Base-by-base conservation (phyloP, 495 filamentous ascomycete genomes). In the Evernia prunastri region DNA sequence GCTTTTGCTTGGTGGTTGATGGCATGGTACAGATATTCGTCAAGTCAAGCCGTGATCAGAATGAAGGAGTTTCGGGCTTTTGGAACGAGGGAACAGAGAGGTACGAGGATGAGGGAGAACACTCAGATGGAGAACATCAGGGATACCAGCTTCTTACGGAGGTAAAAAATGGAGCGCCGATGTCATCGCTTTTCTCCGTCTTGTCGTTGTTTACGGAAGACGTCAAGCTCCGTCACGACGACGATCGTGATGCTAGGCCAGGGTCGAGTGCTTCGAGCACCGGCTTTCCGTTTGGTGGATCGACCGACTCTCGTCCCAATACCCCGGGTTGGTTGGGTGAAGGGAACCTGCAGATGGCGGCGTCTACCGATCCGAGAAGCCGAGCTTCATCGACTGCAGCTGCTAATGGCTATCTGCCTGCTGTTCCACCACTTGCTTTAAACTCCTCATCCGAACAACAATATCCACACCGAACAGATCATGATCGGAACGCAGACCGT, bases 161-260 rank as follows among this genome's bases (percentile, higher is more conserved):
- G 72, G 94, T 98, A 47, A 96, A 96, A 74, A 98, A 97, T 71
- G 94, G 94, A 25, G 93, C 94, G 13, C 93, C 94, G 6, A 97
- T 98, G 93, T 97, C 94, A 35, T 97, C 94, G 0, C 75, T 98
- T 9, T 98, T 98, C 75, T 96, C 95, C 1, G 96, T 98, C 60
- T 86, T 98, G 70, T 94, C 91, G 4, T 78, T 98, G 0, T 98
- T 98, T 69, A 97, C 94, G 8, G 94, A 97, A 73, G 91, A 97
- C 71, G 85, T 98, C 51, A 87, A 91, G 64, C 76, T 97, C 37
- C 84, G 85, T 33, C 80, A 86, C 57, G 77, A 83, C 2, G 84
- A 86, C 15, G 85, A 88, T 37, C 84, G 87, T 37, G 79, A 82
- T 20, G 73, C 71, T 47, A 79, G 73, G 47, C 72, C 75, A 17